phyloP scores from a whole-genome alignment of 176 grass and related monocot genomes.

The Hordeum vulgare region DNA sequence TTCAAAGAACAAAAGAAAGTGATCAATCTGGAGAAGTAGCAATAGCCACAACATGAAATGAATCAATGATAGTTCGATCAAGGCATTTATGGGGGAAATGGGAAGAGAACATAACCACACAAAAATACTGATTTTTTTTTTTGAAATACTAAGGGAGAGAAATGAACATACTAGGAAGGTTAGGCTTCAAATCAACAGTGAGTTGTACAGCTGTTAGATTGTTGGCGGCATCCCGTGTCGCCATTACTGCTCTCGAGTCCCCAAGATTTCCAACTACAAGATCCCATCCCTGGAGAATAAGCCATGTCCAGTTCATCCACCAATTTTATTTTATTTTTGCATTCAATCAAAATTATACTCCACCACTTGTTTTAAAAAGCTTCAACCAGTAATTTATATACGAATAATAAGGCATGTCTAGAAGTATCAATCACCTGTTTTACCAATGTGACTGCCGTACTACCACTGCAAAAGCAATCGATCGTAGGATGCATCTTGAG shows the following conservation, averaged over 20 bases:
- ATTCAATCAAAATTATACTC: conserved; percentile 14
- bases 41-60: not conserved
- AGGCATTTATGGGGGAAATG: not conserved
- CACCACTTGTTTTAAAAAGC: not conserved
- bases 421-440: conserved; percentile 68
- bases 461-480: conserved; percentile 98
- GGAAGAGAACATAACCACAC: not conserved
- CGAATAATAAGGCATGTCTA: conserved; percentile 20
- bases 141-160: not conserved
- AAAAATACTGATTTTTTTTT: too few relatives aligned
- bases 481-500: conserved; percentile 76
- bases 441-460: conserved; percentile 86
- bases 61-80: not conserved
- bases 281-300: conserved; percentile 77
- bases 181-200: conserved; percentile 97
- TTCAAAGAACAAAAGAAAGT: conserved; percentile 11
- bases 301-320: conserved; percentile 25
- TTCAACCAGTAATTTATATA: not conserved
- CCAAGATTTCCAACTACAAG: conserved; percentile 97
- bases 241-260: conserved; percentile 97
- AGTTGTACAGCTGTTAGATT: conserved; percentile 92
- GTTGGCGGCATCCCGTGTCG: conserved; percentile 66
- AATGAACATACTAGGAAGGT: conserved; percentile 82
- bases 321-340: too few relatives aligned
- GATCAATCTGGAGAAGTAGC: not conserved